Percentiles rank a stretch among this genome's conserved stretches.
phyloP scores from a whole-genome alignment of 331 rosid species.

The Dryas integrifolia region DNA sequence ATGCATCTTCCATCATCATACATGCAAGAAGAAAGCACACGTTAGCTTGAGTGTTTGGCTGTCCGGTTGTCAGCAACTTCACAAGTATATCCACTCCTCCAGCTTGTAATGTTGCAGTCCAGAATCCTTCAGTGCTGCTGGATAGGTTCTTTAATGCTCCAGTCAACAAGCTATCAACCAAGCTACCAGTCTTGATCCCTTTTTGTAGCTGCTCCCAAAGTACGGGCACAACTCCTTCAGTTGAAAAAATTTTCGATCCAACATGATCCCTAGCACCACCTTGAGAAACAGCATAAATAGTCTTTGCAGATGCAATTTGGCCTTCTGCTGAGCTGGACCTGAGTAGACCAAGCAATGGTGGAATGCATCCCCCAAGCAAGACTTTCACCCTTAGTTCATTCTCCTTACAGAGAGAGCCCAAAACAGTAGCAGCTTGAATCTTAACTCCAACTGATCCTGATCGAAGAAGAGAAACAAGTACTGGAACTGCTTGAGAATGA shows the following conservation, averaged over 20 bases:
- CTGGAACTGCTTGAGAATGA: conserved; percentile 98
- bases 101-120: conserved; percentile 77
- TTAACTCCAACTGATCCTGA: conserved; percentile 87
- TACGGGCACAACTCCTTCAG: conserved; percentile 98
- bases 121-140: conserved; percentile 92
- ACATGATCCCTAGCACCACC: conserved; percentile 90
- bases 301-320: conserved; percentile 90
- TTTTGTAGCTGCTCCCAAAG: conserved; percentile 83
- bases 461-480: conserved; percentile 97
- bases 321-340: conserved; percentile 89
- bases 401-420: conserved; percentile 93
- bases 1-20: conserved; percentile 90
- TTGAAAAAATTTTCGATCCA: conserved; percentile 92
- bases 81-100: conserved; percentile 85
- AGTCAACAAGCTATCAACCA: conserved; percentile 79
- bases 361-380: conserved; percentile 97
- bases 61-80: conserved; percentile 81
- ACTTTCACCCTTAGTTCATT: conserved; percentile 94
- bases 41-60: conserved; percentile 70
- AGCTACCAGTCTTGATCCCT: conserved; percentile 70
- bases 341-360: conserved; percentile 91
- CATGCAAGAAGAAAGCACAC: conserved; percentile 89
- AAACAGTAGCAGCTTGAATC: conserved; percentile 93
- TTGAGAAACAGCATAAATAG: conserved; percentile 90
- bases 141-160: conserved; percentile 93